Evolutionary conservation across 805 yeast genomes (phyloP).

Genomic region (Isabelozyma rhagii): DNA sequence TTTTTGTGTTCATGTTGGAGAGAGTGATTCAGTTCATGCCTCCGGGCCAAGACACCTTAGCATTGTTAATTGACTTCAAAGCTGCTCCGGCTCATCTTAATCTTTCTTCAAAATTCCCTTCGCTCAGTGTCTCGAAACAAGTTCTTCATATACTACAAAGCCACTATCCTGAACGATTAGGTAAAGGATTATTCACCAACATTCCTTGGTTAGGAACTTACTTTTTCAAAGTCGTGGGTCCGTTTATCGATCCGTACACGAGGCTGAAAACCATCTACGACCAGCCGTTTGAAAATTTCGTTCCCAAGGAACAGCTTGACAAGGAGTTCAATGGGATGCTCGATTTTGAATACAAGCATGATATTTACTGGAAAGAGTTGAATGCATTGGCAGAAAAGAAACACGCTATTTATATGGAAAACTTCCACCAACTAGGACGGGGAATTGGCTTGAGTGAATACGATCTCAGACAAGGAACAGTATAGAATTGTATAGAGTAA

Average conservation of each 20-base stretch:
- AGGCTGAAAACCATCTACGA: constrained; percentile 56
- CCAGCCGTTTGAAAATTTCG: constrained; percentile 53
- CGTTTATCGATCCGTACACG: constrained; percentile 58
- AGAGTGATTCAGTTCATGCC: constrained; percentile 52
- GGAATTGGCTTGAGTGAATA: constrained; percentile 53
- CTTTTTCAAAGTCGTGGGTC: constrained; percentile 53
- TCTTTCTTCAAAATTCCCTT: constrained; percentile 44
- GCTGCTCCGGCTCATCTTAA: constrained; percentile 38
- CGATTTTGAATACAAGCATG: constrained; percentile 53
- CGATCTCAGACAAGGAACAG: constrained; percentile 38
- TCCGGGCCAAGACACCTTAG: constrained; percentile 55
- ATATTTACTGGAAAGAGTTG: constrained; percentile 52
- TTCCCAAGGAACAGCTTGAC: constrained; percentile 52
- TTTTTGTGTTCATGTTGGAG: constrained; percentile 56
- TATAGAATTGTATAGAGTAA: background rate
- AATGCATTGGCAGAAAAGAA: constrained; percentile 39
- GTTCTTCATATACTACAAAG: constrained; percentile 51
- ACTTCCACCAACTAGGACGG: constrained; percentile 44
- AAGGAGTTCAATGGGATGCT: constrained; percentile 46
- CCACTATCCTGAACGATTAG: constrained; percentile 59
- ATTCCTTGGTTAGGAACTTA: constrained; percentile 59
- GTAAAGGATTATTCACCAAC: constrained; percentile 51
- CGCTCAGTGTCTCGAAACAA: constrained; percentile 47
- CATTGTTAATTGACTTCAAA: constrained; percentile 55
- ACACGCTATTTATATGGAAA: constrained; percentile 26